A percentile compares a stretch with the other conserved stretches of the same genome.
Evolutionary conservation across 2,329 filamentous ascomycete species (phyloP).

Genomic region (Penicillium sp.): DNA sequence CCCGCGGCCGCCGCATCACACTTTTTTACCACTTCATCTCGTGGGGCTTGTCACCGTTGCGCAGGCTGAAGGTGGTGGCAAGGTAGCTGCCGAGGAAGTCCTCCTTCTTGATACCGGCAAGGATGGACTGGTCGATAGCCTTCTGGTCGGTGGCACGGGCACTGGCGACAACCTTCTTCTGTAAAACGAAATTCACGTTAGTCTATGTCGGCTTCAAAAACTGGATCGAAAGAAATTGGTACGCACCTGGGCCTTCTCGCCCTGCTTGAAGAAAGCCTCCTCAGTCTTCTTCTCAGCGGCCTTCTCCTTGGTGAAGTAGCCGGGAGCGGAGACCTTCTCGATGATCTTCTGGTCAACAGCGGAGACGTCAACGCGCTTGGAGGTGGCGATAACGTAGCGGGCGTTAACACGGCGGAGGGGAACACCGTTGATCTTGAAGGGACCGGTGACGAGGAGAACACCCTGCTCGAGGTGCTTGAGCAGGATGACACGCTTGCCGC

Average conservation of each 20-base stretch:
- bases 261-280: slow-evolving; percentile 99
- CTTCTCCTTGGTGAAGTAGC: slow-evolving; percentile 98
- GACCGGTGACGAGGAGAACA: slow-evolving; percentile 97
- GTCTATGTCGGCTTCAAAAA: neutral
- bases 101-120: slow-evolving; percentile 98
- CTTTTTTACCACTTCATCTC: slow-evolving; percentile 95
- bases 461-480: slow-evolving; percentile 97
- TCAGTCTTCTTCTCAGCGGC: slow-evolving; percentile 88
- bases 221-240: neutral
- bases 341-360: slow-evolving; percentile 71
- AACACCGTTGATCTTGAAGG: slow-evolving; percentile 99
- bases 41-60: slow-evolving; percentile 99
- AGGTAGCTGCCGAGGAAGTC: slow-evolving; percentile 92
- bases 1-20: slow-evolving; percentile 39
- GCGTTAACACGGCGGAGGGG: slow-evolving; percentile 74
- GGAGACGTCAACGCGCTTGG: slow-evolving; percentile 59
- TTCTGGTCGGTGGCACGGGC: slow-evolving; percentile 96
- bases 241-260: slow-evolving; percentile 94
- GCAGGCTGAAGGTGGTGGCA: slow-evolving; percentile 92
- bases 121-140: slow-evolving; percentile 92
- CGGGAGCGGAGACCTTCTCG: slow-evolving; percentile 82
- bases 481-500: slow-evolving; percentile 98
- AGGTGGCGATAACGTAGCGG: slow-evolving; percentile 53
- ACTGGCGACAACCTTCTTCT: slow-evolving; percentile 97
- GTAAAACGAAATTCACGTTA: slow-evolving; percentile 32